phyloP scores from a whole-genome alignment of 495 filamentous ascomycete genomes.

The Ascobolus immersus region DNA sequence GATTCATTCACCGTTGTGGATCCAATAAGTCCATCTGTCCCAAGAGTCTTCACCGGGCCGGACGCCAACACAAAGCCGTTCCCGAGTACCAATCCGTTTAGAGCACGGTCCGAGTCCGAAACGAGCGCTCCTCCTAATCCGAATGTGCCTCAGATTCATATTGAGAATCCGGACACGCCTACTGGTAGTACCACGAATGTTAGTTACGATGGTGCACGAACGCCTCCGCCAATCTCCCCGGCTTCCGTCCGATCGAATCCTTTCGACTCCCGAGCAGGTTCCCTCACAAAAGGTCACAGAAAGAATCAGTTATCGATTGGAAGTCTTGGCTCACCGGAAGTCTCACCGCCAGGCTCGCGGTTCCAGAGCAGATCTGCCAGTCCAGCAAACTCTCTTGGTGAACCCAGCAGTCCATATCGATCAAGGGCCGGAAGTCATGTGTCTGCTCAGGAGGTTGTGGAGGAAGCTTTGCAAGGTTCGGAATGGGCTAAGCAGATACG shows the following conservation, averaged over 20 bases:
- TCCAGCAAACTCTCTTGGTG: slow-evolving; percentile 2
- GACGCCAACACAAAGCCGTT: slow-evolving; percentile 23
- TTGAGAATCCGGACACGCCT: too few relatives aligned
- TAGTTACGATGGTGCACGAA: too few relatives aligned
- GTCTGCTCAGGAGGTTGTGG: slow-evolving; percentile 10
- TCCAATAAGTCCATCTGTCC: slow-evolving; percentile 27
- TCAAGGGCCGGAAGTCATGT: slow-evolving; percentile 6
- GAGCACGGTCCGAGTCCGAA: slow-evolving; percentile 14
- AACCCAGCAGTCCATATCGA: slow-evolving; percentile 2
- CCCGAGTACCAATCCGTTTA: slow-evolving; percentile 7
- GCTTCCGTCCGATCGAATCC: too few relatives aligned
- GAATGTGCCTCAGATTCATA: slow-evolving; percentile 1
- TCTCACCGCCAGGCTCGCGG: slow-evolving; percentile 1
- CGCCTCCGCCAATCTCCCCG: too few relatives aligned
- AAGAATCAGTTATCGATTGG: slow-evolving; percentile 10
- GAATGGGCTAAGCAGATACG: slow-evolving; percentile 14
- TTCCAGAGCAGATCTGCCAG: not conserved
- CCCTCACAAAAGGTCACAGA: slow-evolving; percentile 6
- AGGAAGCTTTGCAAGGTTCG: slow-evolving; percentile 7
- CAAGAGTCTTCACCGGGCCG: slow-evolving; percentile 73
- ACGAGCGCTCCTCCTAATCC: slow-evolving; percentile 5
- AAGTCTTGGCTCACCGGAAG: slow-evolving; percentile 7
- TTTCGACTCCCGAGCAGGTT: too few relatives aligned
- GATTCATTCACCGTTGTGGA: slow-evolving; percentile 10
- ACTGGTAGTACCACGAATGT: too few relatives aligned